Base-by-base conservation (phyloP, 2,329 filamentous ascomycete species). In the Xylariales sp. region DNA sequence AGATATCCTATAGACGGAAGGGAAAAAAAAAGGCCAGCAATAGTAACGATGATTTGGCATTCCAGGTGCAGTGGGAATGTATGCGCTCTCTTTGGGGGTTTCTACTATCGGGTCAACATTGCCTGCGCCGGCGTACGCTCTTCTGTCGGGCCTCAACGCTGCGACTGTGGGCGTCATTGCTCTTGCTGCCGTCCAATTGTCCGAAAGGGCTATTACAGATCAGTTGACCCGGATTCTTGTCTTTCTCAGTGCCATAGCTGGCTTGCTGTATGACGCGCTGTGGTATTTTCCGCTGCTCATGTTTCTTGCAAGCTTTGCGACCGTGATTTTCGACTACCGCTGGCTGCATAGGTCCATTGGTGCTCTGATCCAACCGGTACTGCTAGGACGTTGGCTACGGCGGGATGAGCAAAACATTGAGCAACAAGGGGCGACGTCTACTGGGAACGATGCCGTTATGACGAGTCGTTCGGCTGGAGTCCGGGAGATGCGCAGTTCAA, bases 261-360 rank as follows among this genome's bases (percentile, higher is more conserved):
- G 83, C 0, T 60, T 88, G 46, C 66, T 84, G 33, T 88, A 88
- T 48, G 86, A 79, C 34, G 76, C 82, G 0, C 59, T 88, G 0
- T 89, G 85, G 85, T 89, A 85, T 47, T 88, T 87, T 31, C 85
- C 85, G 0, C 50, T 77, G 0, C 53, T 88, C 5, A 81, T 88
- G 59, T 48, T 73, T 0, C 45, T 66, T 2, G 75, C 71, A 0
- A 83, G 82, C 0, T 10, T 69, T 2, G 56, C 59, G 0, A 74
- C 77, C 0, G 55, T 78, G 0, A 37, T 74, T 1, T 79, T 76
- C 65, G 83, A 87, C 56, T 63, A 61, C 29, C 64, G 67, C 29
- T 71, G 72, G 60, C 48, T 74, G 6, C 67, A 72, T n/a, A 53
- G 61, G 1, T 54, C 67, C 5, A 52, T 43, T 23, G 18, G 23